Base-by-base conservation (phyloP, 1,139 yeast genomes). In the Yamadazyma friedrichii region DNA sequence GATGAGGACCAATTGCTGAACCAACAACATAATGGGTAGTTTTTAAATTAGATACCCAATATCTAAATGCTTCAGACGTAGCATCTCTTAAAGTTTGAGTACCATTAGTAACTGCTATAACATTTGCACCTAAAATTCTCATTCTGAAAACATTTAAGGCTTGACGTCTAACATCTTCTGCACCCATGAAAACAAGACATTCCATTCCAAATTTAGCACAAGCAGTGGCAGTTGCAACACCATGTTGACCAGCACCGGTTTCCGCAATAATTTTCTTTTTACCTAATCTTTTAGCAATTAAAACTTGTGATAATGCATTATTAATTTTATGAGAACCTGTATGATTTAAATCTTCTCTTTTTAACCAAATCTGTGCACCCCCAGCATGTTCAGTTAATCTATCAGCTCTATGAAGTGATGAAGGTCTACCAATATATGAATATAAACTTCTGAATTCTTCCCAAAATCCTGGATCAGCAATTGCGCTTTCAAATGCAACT, bases 171-270 rank as follows among this genome's bases (percentile, higher is more conserved):
- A 88, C 96, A 70, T 93, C 99, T 67, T 93, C 98, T 38, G 98
- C 98, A 48, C 99, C 99, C 99, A 93, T 93, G 59, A 81, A 93
- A 30, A 93, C 95, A n/a, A 88, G 88, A 72, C 98, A 93, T 60
- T 86, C 81, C 65, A 93, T 64, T 40, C 98, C 98, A 55, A 93
- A 93, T 64, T 93, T 94, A 51, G 99, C 99, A 69, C 96, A 91
- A 0, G 96, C 98, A 42, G 98, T 93, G 25, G 99, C 99, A 44
- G 98, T 93, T 35, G 99, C 99, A 34, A 93, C 99, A 70, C 99
- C 99, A 62, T 93, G 99, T 72, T 93, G 99, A 49, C 99, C 99
- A 41, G 99, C 99, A 65, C 99, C 99, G 35, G 99, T 93, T 70
- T 93, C 99, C 35, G 99, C 99, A 61, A 93, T 93, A 47, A 93